Evolutionary conservation across 495 filamentous ascomycete genomes (phyloP).

Genomic region (Penicillium crystallinum): DNA sequence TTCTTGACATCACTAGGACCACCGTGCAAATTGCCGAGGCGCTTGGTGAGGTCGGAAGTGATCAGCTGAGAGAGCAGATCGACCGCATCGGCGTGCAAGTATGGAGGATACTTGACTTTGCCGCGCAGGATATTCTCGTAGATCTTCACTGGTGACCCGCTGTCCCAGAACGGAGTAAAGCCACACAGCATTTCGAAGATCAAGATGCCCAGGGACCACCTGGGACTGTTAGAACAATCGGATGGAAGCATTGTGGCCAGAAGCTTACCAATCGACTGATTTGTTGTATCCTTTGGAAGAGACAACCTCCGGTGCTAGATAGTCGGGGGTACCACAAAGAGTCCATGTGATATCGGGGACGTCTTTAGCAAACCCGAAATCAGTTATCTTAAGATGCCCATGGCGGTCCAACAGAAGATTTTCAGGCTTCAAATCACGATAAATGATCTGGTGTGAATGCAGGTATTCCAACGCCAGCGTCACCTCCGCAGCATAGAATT

Average conservation of each 20-base stretch:
- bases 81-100: slow-evolving; percentile 90
- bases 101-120: slow-evolving; percentile 89
- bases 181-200: slow-evolving; percentile 99
- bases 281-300: slow-evolving; percentile 98
- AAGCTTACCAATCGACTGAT: slow-evolving; percentile 89
- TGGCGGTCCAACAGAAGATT: slow-evolving; percentile 93
- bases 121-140: slow-evolving; percentile 97
- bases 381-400: slow-evolving; percentile 96
- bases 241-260: background rate
- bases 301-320: slow-evolving; percentile 94
- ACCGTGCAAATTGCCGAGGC: slow-evolving; percentile 86
- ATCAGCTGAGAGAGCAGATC: slow-evolving; percentile 88
- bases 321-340: slow-evolving; percentile 96
- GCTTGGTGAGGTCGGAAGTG: slow-evolving; percentile 90
- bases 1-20: slow-evolving; percentile 93
- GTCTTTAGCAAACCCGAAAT: slow-evolving; percentile 98
- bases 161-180: slow-evolving; percentile 98
- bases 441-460: slow-evolving; percentile 93
- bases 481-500: slow-evolving; percentile 98
- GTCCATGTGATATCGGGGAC: slow-evolving; percentile 99
- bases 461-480: slow-evolving; percentile 93
- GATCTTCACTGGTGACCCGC: slow-evolving; percentile 95
- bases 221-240: slow-evolving; percentile 27
- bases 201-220: slow-evolving; percentile 97
- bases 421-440: slow-evolving; percentile 95